A percentile compares a stretch with the other conserved stretches of the same genome.
Conservation (phyloP, 2,329 filamentous ascomycete species). For the Periconia sp. region DNA sequence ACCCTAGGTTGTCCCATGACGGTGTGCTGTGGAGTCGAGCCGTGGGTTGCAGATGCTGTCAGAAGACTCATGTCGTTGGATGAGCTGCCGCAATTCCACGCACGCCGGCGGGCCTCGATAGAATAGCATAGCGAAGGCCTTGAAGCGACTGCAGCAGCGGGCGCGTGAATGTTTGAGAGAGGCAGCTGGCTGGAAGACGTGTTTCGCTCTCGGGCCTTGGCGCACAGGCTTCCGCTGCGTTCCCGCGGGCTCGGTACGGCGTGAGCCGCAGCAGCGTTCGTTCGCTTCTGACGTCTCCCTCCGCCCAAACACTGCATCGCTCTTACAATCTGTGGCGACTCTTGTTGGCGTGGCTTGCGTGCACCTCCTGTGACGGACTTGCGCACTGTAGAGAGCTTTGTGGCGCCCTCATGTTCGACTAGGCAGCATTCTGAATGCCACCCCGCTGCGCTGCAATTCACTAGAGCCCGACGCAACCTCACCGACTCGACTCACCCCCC, state of each 20-base stretch:
- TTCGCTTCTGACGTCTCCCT: slow-evolving; percentile 4
- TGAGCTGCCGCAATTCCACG: no score
- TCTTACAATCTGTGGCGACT: slow-evolving; percentile 2
- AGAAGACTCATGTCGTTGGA: no score
- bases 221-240: not conserved
- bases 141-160: no score
- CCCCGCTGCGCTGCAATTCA: slow-evolving; percentile 1
- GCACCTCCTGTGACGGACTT: not conserved
- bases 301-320: not conserved
- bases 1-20: no score
- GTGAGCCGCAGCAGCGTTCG: slow-evolving; percentile 9
- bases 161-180: no score
- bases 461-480: not conserved
- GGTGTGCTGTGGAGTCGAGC: no score
- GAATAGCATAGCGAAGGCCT: no score
- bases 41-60: no score
- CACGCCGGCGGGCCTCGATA: no score
- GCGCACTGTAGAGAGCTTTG: slow-evolving; percentile 1
- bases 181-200: no score
- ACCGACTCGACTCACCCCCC: slow-evolving; percentile 13
- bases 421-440: not conserved
- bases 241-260: slow-evolving; percentile 6
- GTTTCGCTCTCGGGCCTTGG: not conserved
- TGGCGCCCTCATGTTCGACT: slow-evolving; percentile 9
- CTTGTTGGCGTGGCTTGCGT: slow-evolving; percentile 3